Conservation (phyloP, 441 rosid species). For the Codiaeum variegatum region DNA sequence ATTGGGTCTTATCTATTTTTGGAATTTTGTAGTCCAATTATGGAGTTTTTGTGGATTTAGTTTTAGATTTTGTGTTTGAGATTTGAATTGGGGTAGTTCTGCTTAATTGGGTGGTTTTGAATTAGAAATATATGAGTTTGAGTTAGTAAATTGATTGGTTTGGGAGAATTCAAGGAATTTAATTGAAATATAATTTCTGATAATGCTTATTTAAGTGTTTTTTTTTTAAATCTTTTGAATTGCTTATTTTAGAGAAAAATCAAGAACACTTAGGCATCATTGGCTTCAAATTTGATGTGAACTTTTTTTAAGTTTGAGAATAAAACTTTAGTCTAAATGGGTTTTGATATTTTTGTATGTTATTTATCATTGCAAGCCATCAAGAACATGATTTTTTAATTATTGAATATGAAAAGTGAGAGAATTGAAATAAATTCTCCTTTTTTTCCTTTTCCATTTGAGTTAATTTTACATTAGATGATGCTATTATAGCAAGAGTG, state of each 20-base stretch:
- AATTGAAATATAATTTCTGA: not conserved
- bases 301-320: not conserved
- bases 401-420: not conserved
- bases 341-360: not conserved
- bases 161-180: not conserved
- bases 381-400: not conserved
- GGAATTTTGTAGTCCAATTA: not conserved
- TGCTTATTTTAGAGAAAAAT: not conserved
- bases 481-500: not conserved
- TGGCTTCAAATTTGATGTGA: not conserved
- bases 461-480: not conserved
- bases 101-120: not conserved
- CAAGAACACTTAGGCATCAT: not conserved
- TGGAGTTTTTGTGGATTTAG: not conserved
- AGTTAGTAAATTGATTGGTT: not conserved
- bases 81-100: not conserved
- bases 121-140: not conserved
- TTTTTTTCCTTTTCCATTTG: not conserved
- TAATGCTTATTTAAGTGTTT: not conserved
- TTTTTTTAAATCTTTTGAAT: not conserved
- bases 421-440: not conserved
- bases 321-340: not conserved
- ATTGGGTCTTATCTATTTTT: constrained; percentile 7
- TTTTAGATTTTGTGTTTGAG: not conserved
- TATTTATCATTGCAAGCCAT: not conserved